Evolutionary conservation across 1,284 basidiomycete genomes (phyloP), one percentile per base, ranked within the genome.

Genomic region (Leccinum idahoense): DNA sequence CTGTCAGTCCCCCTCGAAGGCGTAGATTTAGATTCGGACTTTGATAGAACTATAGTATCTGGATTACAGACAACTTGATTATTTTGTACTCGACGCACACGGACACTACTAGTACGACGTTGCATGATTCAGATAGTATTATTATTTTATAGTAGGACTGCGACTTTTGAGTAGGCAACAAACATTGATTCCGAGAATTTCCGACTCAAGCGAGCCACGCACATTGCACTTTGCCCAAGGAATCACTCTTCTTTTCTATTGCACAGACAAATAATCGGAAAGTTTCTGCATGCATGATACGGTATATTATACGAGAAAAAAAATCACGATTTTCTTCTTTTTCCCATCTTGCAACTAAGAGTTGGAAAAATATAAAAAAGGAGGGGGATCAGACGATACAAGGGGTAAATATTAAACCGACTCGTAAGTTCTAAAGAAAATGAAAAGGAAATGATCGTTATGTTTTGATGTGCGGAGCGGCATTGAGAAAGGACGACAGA

Each of bases 351-450:
- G 53, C 23, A 29, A 54, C 26, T 29, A 29, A 54, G 53, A 23
- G 53, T 54, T 23, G 53, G 53, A 23, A 54, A 54, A 54, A 29
- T 26, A 54, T 26, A 26, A 26, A 53, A 54, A 29, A 54, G 20
- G 51, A 12, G 23, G 14, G 49, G 23, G 58, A 68, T 62, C 18
- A 20, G 70, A 61, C 56, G 35, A 60, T 61, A 37, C 46, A 51
- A 51, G 35, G n/a, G 26, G 55, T 58, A 41, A 66, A 72, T 68
- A 74, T 72, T 74, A 72, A 62, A 58, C 64, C 51, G 59, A 62
- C 26, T 59, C 57, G 62, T 69, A 73, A 51, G 56, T 57, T 67
- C 63, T 71, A 54, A 8, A n/a, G 29, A 10, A 26, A 15, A 26
- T 15, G 4, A 32, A 32, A 35, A 14, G 1, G 8, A 65, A 66